Evolutionary conservation across 257 asterid genomes (phyloP).

Genomic region (Echites panduratus): DNA sequence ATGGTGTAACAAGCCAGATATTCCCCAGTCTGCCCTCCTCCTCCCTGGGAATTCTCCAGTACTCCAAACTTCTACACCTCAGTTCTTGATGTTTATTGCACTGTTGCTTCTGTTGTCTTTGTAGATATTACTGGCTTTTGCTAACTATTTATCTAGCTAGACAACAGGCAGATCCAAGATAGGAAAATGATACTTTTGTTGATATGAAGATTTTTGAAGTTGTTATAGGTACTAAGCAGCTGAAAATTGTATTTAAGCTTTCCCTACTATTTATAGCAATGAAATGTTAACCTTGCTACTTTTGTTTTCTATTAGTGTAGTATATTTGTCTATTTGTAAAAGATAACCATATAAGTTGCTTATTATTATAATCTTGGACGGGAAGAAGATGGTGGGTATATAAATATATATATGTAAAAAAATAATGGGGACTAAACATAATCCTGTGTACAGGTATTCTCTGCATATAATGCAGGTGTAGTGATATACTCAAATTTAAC

Average conservation of each 20-base stretch:
- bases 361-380: not conserved
- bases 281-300: not conserved
- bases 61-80: conserved; percentile 15
- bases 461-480: not conserved
- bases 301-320: not conserved
- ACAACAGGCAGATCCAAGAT: not conserved
- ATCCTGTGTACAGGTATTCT: not conserved
- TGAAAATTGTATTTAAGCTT: conserved; percentile 3
- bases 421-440: not conserved
- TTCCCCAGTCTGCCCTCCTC: conserved; percentile 45
- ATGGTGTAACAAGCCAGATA: conserved; percentile 30
- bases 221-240: conserved; percentile 7
- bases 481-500: not conserved
- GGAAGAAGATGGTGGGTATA: not conserved
- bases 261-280: not conserved
- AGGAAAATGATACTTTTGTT: conserved; percentile 3
- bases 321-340: not conserved
- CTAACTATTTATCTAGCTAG: not conserved
- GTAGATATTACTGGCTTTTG: conserved; percentile 1
- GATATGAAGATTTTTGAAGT: conserved; percentile 21
- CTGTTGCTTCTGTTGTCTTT: conserved; percentile 16
- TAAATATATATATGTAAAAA: not conserved
- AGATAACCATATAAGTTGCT: not conserved
- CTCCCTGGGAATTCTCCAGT: conserved; percentile 23
- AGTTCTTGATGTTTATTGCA: conserved; percentile 27